Conservation (phyloP, 2,329 filamentous ascomycete genomes). For the Penicillium sp. region DNA sequence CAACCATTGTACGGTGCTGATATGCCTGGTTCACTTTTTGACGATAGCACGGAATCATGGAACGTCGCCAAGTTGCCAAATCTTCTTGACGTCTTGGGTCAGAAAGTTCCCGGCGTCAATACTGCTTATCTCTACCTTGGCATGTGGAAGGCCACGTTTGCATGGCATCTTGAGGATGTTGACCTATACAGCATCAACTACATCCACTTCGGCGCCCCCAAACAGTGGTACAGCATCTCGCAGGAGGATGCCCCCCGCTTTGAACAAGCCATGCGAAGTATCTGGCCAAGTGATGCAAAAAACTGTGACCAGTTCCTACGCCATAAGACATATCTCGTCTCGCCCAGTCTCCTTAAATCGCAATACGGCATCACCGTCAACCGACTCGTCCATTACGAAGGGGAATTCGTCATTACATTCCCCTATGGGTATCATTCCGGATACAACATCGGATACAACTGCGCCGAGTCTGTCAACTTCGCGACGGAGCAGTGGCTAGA, state of each 20-base stretch:
- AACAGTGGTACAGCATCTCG: conserved; percentile 99
- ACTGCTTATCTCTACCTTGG: conserved; percentile 96
- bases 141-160: conserved; percentile 99
- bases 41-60: conserved; percentile 81
- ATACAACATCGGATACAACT: conserved; percentile 98
- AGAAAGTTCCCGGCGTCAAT: conserved; percentile 95
- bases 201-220: conserved; percentile 96
- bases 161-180: conserved; percentile 98
- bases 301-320: conserved; percentile 94
- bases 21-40: conserved; percentile 92
- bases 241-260: conserved; percentile 92
- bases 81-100: conserved; percentile 87
- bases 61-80: conserved; percentile 95
- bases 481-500: conserved; percentile 93
- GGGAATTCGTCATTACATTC: conserved; percentile 97
- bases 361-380: conserved; percentile 96
- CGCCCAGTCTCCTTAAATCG: conserved; percentile 80
- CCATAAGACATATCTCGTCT: conserved; percentile 97
- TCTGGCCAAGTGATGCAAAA: conserved; percentile 94
- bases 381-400: conserved; percentile 90
- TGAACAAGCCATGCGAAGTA: conserved; percentile 79
- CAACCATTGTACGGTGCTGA: conserved; percentile 94
- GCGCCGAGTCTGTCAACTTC: conserved; percentile 98
- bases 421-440: conserved; percentile 98
- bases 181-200: conserved; percentile 99